These are phyloP conservation scores for Plenodomus tracheiphilus DNA, from an alignment of 2,329 filamentous ascomycete genomes.

Conservation along the genomic window DNA sequence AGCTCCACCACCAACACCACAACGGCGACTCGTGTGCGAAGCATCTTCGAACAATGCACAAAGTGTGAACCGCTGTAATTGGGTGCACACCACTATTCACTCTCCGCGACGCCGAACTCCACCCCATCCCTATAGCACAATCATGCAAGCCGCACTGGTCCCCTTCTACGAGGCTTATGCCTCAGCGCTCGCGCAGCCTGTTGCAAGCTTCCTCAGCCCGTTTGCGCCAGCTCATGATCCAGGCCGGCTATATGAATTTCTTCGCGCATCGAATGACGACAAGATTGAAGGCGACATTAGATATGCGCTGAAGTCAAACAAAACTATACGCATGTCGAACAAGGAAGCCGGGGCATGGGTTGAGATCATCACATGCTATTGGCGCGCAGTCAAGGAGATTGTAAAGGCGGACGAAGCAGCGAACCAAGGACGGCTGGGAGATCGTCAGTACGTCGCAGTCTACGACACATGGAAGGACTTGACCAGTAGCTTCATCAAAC, in stretches of 20 bases:
- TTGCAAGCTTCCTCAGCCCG: slow-evolving; percentile 77
- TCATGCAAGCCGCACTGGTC: slow-evolving; percentile 73
- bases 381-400: slow-evolving; percentile 78
- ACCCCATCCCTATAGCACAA: slow-evolving; percentile 3
- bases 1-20: background rate
- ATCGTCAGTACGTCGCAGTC: slow-evolving; percentile 75
- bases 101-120: slow-evolving; percentile 3
- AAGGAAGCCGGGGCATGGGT: slow-evolving; percentile 80
- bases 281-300: slow-evolving; percentile 71
- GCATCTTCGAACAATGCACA: background rate
- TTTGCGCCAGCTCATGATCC: slow-evolving; percentile 65
- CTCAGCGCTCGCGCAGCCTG: slow-evolving; percentile 67
- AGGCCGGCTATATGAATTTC: slow-evolving; percentile 69
- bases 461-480: slow-evolving; percentile 91
- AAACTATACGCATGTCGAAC: slow-evolving; percentile 59
- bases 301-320: slow-evolving; percentile 68
- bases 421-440: slow-evolving; percentile 47
- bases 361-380: slow-evolving; percentile 81
- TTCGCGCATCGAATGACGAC: slow-evolving; percentile 69
- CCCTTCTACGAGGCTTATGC: slow-evolving; percentile 73
- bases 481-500: slow-evolving; percentile 73
- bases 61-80: background rate
- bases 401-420: slow-evolving; percentile 64
- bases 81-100: slow-evolving; percentile 8
- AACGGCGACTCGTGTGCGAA: background rate